These are phyloP conservation scores for Arthrobotrys conoides DNA, from an alignment of 2,329 filamentous ascomycete genomes.

Conservation along the genomic window DNA sequence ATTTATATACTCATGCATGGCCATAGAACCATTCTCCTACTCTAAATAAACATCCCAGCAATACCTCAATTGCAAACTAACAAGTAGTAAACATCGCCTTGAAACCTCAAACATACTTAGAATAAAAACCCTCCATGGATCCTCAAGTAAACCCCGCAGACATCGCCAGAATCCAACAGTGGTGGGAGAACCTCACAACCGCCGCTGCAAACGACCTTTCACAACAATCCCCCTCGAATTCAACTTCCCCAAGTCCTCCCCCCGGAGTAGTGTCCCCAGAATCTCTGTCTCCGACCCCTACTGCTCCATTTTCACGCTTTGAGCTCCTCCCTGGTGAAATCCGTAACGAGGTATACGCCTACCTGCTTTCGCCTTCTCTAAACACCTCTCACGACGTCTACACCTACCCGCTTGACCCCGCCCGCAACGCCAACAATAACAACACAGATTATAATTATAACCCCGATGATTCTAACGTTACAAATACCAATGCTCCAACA, in stretches of 20 bases:
- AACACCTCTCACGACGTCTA: conserved; percentile 45
- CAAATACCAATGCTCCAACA: neutral
- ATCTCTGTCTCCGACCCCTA: neutral
- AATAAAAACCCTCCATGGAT: conserved; percentile 10
- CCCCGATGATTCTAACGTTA: neutral
- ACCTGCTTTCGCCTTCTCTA: conserved; percentile 38
- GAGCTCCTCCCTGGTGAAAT: conserved; percentile 54
- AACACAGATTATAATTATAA: conserved; percentile 7
- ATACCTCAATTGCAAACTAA: no score
- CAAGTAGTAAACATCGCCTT: no score
- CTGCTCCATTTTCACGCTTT: conserved; percentile 27
- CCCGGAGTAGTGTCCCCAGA: neutral
- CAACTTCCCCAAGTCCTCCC: neutral
- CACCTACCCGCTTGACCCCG: conserved; percentile 22
- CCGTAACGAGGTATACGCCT: conserved; percentile 51
- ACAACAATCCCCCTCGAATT: neutral
- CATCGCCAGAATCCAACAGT: conserved; percentile 17
- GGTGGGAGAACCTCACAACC: conserved; percentile 15
- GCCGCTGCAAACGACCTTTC: neutral
- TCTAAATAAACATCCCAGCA: no score
- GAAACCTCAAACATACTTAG: no score
- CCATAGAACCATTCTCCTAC: no score
- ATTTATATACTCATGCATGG: no score
- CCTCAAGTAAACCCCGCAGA: conserved; percentile 5
- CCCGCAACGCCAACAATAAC: conserved; percentile 29